These are phyloP conservation scores for Pseudocercospora eumusae DNA, from an alignment of 2,329 filamentous ascomycete species.

Conservation along the genomic window DNA sequence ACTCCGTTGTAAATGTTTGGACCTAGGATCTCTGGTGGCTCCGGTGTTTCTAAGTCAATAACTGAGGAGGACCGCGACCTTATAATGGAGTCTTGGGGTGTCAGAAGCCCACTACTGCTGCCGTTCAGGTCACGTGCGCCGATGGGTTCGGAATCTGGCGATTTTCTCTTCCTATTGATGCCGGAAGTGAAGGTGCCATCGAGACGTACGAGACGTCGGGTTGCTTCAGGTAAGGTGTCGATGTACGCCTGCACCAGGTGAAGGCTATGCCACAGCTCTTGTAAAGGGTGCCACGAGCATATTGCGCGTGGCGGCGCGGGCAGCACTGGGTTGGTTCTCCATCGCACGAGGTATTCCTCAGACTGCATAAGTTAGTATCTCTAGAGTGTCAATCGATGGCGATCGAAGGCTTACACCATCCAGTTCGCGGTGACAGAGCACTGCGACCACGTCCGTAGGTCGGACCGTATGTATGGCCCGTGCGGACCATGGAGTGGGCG, in stretches of 20 bases:
- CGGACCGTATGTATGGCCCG: slow-evolving; percentile 29
- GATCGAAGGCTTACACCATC: slow-evolving; percentile 30
- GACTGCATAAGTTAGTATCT: slow-evolving; percentile 23
- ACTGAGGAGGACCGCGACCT: slow-evolving; percentile 19
- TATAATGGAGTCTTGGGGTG: slow-evolving; percentile 18
- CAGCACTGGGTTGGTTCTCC: slow-evolving; percentile 34
- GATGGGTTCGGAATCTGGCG: slow-evolving; percentile 23
- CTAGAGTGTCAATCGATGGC: not conserved
- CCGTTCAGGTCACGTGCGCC: slow-evolving; percentile 23
- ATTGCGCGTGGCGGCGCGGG: slow-evolving; percentile 32
- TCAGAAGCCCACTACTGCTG: slow-evolving; percentile 25
- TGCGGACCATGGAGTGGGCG: slow-evolving; percentile 13
- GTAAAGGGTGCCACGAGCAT: slow-evolving; percentile 48
- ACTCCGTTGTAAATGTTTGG: slow-evolving; percentile 46
- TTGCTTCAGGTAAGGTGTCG: slow-evolving; percentile 25
- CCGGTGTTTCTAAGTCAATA: not conserved
- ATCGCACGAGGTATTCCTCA: slow-evolving; percentile 49
- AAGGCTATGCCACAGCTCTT: slow-evolving; percentile 44
- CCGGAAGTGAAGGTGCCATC: not conserved
- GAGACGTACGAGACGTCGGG: not conserved
- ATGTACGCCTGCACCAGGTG: slow-evolving; percentile 49
- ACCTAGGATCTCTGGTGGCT: slow-evolving; percentile 7
- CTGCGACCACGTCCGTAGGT: slow-evolving; percentile 29
- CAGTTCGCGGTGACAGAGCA: slow-evolving; percentile 34
- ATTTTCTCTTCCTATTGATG: slow-evolving; percentile 33